Base-by-base conservation (phyloP, 345 rosid genomes). In the Euphorbia pulcherrima region DNA sequence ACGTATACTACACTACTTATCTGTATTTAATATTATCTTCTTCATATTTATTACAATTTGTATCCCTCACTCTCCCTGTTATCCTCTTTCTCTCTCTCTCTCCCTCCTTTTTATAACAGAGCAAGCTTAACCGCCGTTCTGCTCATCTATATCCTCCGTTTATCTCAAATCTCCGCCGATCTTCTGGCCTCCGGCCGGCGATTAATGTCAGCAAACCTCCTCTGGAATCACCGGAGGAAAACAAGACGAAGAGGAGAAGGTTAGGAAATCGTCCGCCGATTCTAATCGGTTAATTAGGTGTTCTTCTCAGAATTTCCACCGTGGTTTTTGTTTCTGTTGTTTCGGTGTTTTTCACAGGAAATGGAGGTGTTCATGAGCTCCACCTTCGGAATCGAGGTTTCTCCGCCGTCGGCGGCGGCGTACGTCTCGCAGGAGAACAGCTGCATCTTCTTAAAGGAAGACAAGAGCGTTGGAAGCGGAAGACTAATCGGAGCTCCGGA, bases 361-460 rank as follows among this genome's bases (percentile, higher is more conserved):
- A 86, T 88, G 96, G 88, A 88, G 81, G 79, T 88, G 44, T 3
- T 90, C 72, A 77, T 77, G 62, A 88, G 92, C 55, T 72, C 87
- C 48, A 72, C 75, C 41, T 73, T 77, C 62, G 54, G 65, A 53
- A 73, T 82, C 75, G 84, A 81, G 13, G 81, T 70, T 1, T 59
- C 83, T 8, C 23, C 79, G 16, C 16, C 68, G 6, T 58, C 48
- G 68, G 68, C 81, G 33, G 77, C 33, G 5, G 21, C 21, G 79
- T 59, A 20, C 18, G 37, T 59, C 76, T 69, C 56, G 26, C 75
- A 74, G 67, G 80, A 79, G 58, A 65, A 74, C 27, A 68, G 10
- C 63, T 5, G 72, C 27, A 26, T 83, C 58, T 75, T 85, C 41
- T 18, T 73, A 62, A 53, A 64, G 29, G 74, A 47, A 21, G 71